Conservation (phyloP, 805 yeast species). For the Limtongia smithiae region DNA sequence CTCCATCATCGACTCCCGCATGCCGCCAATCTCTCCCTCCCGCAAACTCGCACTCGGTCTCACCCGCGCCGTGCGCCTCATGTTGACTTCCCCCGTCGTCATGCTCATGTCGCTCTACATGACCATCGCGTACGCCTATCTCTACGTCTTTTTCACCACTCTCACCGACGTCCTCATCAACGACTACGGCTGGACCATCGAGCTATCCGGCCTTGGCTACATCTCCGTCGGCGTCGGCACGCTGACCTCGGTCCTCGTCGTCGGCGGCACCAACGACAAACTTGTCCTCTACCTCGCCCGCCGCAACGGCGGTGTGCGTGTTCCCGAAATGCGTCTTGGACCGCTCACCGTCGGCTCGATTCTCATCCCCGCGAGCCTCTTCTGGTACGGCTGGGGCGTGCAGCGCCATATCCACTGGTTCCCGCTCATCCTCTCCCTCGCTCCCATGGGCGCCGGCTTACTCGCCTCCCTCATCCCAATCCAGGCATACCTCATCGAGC, state of each 20-base stretch:
- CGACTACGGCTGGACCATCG: conserved; percentile 54
- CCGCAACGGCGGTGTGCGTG: conserved; percentile 33
- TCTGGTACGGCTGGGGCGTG: conserved; percentile 39
- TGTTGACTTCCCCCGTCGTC: conserved; percentile 20
- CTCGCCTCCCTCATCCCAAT: conserved; percentile 22
- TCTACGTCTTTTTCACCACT: conserved; percentile 51
- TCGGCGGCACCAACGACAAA: conserved; percentile 37
- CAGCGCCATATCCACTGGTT: conserved; percentile 20
- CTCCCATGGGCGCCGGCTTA: conserved; percentile 24
- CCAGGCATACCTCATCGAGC: conserved; percentile 26
- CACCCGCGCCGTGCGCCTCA: conserved; percentile 41
- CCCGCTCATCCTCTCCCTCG: conserved; percentile 16
- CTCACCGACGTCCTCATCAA: conserved; percentile 52
- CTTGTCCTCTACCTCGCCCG: conserved; percentile 18
- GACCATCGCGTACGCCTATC: conserved; percentile 34
- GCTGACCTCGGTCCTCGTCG: conserved; percentile 46
- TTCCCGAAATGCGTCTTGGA: conserved; percentile 50
- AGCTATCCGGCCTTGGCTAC: conserved; percentile 57
- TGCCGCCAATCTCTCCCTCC: conserved; percentile 38
- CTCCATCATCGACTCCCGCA: conserved; percentile 53
- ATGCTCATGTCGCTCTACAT: conserved; percentile 18
- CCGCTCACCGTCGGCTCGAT: conserved; percentile 51
- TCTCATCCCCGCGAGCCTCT: conserved; percentile 46
- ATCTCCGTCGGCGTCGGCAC: conserved; percentile 54
- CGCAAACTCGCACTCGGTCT: conserved; percentile 24